Evolutionary conservation across 129 eudicot species (phyloP), one percentile per base, ranked within the genome.

Genomic region (Glebionis coronaria): DNA sequence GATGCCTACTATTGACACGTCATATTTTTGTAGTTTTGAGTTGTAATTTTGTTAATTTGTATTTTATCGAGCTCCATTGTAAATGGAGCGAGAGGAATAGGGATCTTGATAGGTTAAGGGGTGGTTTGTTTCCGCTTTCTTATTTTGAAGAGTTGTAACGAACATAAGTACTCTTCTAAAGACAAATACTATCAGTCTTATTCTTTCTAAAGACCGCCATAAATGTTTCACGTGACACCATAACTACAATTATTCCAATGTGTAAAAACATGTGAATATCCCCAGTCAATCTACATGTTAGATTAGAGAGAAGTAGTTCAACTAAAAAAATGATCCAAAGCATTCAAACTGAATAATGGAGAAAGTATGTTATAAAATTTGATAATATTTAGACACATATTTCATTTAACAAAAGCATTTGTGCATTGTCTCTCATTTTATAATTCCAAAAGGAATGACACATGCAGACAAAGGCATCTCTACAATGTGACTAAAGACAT

Each of bases 261-360:
- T 19, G 51, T 42, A 40, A 21, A 55, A 29, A 55, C 64, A 16
- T 29, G 29, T 35, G 18, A 71, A 14, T 49, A 71, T 60, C 61
- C 51, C 16, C 40, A 69, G 12, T 58, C 74, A 35, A 35, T 35
- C 42, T 6, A 35, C 42, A 47, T 47, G 67, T 35, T 71, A 71
- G 57, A 60, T 46, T 14, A 28, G 19, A 58, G 2, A 58, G 25
- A 15, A 71, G 59, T 3, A 27, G 21, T 59, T 59, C 19, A 59
- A 18, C 67, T 58, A 58, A 23, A 9, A n/a, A 5, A 57, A 70
- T 13, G 3, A 56, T n/a, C 27, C 25, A 13, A 12, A 68, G 44
- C 73, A 23, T 55, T 55, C 55, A 40, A 54, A 9, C 53, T n/a
- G n/a, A 20, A 45, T 47, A 56, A 4, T 51, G 29, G 49, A 67